Conservation (phyloP, 306 rosid genomes). For the Abrus precatorius region DNA sequence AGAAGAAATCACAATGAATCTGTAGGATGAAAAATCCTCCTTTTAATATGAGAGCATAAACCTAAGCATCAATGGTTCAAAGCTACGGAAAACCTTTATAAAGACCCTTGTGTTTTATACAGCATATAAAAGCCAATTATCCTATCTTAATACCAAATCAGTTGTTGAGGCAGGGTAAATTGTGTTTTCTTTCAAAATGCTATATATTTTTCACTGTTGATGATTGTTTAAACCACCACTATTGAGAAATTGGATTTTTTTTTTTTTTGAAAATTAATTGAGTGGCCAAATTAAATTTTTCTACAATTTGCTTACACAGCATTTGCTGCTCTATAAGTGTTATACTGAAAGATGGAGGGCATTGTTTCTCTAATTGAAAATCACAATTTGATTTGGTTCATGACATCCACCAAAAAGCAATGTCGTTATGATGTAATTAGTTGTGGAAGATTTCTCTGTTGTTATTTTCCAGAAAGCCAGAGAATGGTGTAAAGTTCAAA, state of each 20-base stretch:
- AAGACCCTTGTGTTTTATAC: not conserved
- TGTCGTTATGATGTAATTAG: not conserved
- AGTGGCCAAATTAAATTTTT: slow-evolving; percentile 8
- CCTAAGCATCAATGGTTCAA: slow-evolving; percentile 7
- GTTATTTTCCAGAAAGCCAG: slow-evolving; percentile 25
- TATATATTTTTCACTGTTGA: not conserved
- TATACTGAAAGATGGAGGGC: slow-evolving; percentile 23
- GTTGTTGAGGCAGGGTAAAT: slow-evolving; percentile 6
- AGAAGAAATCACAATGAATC: slow-evolving; percentile 13
- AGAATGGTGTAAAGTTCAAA: slow-evolving; percentile 10
- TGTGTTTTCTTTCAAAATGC: slow-evolving; percentile 13
- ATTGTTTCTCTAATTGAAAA: not conserved
- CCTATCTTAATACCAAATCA: slow-evolving; percentile 15
- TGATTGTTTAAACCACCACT: slow-evolving; percentile 5
- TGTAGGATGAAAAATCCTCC: slow-evolving; percentile 24
- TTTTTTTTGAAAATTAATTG: not conserved
- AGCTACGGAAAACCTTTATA: slow-evolving; percentile 11
- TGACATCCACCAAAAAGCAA: not conserved
- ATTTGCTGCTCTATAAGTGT: slow-evolving; percentile 1
- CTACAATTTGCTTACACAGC: not conserved
- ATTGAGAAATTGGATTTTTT: slow-evolving; percentile 26
- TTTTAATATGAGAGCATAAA: slow-evolving; percentile 10
- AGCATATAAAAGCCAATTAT: slow-evolving; percentile 6
- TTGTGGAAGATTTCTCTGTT: slow-evolving; percentile 27
- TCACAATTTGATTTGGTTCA: slow-evolving; percentile 21